A percentile compares a stretch with the other conserved stretches of the same genome.
phyloP scores from a whole-genome alignment of 1,284 basidiomycete species.

The Fomitopsis schrenkii region DNA sequence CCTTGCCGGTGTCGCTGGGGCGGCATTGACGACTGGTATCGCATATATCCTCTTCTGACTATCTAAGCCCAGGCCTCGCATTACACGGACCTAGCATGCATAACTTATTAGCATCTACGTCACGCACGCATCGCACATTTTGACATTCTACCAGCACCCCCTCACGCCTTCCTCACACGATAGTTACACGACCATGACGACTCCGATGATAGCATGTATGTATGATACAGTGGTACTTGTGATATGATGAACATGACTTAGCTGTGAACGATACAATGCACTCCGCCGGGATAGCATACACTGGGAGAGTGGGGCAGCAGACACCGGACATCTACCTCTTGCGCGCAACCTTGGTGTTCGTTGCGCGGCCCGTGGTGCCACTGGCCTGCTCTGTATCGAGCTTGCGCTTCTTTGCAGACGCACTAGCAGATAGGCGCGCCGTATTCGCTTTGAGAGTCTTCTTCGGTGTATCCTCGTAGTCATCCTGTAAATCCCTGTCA shows the following conservation, averaged over 20 bases:
- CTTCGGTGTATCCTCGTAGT: constrained; percentile 9
- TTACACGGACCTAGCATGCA: background rate
- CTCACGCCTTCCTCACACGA: background rate
- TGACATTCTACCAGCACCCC: background rate
- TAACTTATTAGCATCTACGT: background rate
- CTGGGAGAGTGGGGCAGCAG: background rate
- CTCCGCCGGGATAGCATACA: background rate
- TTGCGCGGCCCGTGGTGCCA: background rate
- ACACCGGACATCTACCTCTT: background rate
- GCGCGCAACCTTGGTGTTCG: constrained; percentile 4
- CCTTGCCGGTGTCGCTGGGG: background rate
- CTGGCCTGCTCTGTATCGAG: constrained; percentile 9
- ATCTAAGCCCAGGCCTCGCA: background rate
- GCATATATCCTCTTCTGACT: background rate
- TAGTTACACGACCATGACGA: background rate
- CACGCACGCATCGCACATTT: background rate
- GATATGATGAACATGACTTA: background rate
- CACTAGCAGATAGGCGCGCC: constrained; percentile 1
- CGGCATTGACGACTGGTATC: background rate
- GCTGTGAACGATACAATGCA: background rate
- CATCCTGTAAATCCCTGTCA: constrained; percentile 3
- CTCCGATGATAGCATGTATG: background rate
- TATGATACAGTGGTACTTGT: background rate
- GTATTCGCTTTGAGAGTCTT: background rate
- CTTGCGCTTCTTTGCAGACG: constrained; percentile 19